phyloP scores from a whole-genome alignment of 2,329 filamentous ascomycete species.

The Fusarium newnesense region DNA sequence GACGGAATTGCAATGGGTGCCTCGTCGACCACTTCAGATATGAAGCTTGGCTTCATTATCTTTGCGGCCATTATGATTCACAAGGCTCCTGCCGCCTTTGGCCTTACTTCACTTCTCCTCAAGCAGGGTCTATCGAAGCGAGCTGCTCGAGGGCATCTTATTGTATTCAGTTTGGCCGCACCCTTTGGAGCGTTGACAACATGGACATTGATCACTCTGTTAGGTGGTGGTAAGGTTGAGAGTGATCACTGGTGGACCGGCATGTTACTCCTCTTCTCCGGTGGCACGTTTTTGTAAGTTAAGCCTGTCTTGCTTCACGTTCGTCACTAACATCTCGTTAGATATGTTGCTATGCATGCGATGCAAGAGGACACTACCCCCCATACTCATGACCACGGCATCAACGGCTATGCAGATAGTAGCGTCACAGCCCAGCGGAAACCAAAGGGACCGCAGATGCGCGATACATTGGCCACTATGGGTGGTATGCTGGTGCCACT shows the following conservation, averaged over 20 bases:
- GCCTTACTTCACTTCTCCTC: constrained; percentile 87
- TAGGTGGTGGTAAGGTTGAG: constrained; percentile 70
- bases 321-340: constrained; percentile 50
- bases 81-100: constrained; percentile 96
- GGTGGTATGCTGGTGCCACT: constrained; percentile 82
- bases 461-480: constrained; percentile 76
- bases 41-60: constrained; percentile 86
- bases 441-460: constrained; percentile 67
- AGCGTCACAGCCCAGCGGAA: constrained; percentile 58
- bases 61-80: constrained; percentile 98
- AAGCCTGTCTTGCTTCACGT: not conserved
- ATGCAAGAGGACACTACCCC: constrained; percentile 81
- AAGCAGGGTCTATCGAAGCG: constrained; percentile 93
- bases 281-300: constrained; percentile 90
- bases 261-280: constrained; percentile 92
- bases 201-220: constrained; percentile 79
- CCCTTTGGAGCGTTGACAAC: constrained; percentile 86
- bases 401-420: constrained; percentile 67
- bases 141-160: constrained; percentile 82
- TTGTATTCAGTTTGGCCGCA: constrained; percentile 91
- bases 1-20: constrained; percentile 97
- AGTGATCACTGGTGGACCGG: constrained; percentile 89
- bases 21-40: constrained; percentile 78
- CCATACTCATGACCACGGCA: constrained; percentile 59
- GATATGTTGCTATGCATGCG: constrained; percentile 97